Base-by-base conservation (phyloP, 176 grass and related monocot genomes). In the Alopecurus myosuroides region DNA sequence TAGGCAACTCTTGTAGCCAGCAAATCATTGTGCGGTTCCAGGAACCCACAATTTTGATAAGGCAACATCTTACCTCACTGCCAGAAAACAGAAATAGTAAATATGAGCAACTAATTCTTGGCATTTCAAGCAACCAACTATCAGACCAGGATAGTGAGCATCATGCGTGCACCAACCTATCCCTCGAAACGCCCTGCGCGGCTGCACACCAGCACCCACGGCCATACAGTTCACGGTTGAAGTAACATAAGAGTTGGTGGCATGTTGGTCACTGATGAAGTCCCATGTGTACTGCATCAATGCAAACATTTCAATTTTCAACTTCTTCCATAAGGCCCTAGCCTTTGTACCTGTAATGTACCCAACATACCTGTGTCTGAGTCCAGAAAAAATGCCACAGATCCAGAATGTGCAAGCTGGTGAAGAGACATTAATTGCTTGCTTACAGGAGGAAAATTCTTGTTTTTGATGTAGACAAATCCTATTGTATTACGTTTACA, bases 341-440 rank as follows among this genome's bases (percentile, higher is more conserved):
- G 14, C 20, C 29, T 49, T 49, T n/a, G 39, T 77, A 60, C 15
- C 28, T 49, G 44, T 26, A 28, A 48, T 20, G 62, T 31, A 62
- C 10, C 37, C 74, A 88, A 48, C n/a, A 70, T 23, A 41, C 18
- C 13, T 2, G 30, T 41, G 5, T 83, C 37, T n/a, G 62, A 88
- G 58, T 78, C 51, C 61, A 88, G 18, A n/a, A 88, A 78, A n/a
- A 79, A 53, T 64, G 79, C 8, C 64, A 40, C 40, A 64, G 29
- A 40, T 84, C 41, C 74, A 79, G n/a, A n/a, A n/a, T n/a, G n/a
- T n/a, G n/a, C n/a, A n/a, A n/a, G n/a, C n/a, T n/a, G n/a, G n/a
- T n/a, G n/a, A n/a, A n/a, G n/a, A n/a, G n/a, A n/a, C n/a, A n/a
- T n/a, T n/a, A n/a, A n/a, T n/a, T n/a, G n/a, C n/a, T n/a, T n/a